Percentiles rank a stretch among this genome's conserved stretches.
These are phyloP conservation scores for Blepharisma stoltei DNA, from an alignment of 73 alveolate species.

Conservation along the genomic window DNA sequence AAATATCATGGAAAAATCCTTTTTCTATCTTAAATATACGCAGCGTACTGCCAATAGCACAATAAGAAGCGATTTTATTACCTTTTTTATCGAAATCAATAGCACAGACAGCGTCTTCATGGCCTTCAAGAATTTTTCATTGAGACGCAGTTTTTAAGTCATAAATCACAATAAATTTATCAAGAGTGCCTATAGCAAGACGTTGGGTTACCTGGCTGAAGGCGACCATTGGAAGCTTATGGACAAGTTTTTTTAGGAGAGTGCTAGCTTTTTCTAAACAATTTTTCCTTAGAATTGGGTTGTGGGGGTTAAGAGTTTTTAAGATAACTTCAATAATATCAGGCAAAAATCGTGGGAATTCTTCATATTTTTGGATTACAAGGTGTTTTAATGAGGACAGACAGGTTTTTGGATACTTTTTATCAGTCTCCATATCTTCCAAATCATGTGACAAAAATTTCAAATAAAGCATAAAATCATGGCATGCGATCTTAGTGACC, in stretches of 20 bases:
- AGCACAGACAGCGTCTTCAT: conserved; percentile 73
- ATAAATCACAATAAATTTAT: conserved; percentile 80
- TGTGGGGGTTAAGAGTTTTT: conserved; percentile 60
- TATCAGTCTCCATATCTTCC: conserved; percentile 14
- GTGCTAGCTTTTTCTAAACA: conserved; percentile 40
- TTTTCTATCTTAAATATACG: conserved; percentile 78
- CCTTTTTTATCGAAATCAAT: conserved; percentile 74
- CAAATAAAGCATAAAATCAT: background rate
- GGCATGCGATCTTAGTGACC: background rate
- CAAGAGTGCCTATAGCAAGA: conserved; percentile 86
- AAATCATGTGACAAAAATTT: background rate
- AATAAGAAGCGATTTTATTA: conserved; percentile 68
- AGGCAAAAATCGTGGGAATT: background rate
- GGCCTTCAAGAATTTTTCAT: conserved; percentile 86
- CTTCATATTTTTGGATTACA: background rate
- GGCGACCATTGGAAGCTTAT: conserved; percentile 89
- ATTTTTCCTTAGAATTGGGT: conserved; percentile 52
- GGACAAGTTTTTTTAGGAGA: conserved; percentile 68
- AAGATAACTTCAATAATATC: conserved; percentile 29
- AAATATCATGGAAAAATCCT: conserved; percentile 8
- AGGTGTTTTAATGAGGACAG: background rate
- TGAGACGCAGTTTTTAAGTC: conserved; percentile 82
- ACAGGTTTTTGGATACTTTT: background rate
- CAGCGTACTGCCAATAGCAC: conserved; percentile 70
- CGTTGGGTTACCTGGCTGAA: conserved; percentile 81